phyloP scores from a whole-genome alignment of 2,329 filamentous ascomycete genomes.

The Lachnellula willkommii region DNA sequence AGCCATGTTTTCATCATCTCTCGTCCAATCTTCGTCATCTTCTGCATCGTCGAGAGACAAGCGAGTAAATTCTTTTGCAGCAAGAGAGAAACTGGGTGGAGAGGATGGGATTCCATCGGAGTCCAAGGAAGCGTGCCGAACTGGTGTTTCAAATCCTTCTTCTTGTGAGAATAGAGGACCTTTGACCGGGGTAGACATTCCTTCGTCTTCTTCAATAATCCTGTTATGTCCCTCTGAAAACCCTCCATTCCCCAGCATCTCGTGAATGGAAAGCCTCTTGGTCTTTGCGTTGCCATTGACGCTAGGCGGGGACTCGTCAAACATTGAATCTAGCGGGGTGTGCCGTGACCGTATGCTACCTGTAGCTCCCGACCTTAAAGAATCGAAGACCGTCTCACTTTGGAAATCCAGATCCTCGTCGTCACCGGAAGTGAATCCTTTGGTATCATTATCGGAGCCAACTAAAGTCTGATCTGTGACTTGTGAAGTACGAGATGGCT shows the following conservation, averaged over 20 bases:
- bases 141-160: conserved; percentile 17
- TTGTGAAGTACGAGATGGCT: conserved; percentile 23
- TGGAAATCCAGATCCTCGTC: conserved; percentile 75
- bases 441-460: conserved; percentile 64
- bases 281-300: conserved; percentile 40
- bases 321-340: conserved; percentile 72
- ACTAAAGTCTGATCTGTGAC: conserved; percentile 48
- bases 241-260: conserved; percentile 35
- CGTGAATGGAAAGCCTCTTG: conserved; percentile 30
- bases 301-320: conserved; percentile 69
- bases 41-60: conserved; percentile 59
- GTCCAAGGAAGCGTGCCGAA: conserved; percentile 14
- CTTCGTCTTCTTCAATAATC: conserved; percentile 61
- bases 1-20: conserved; percentile 46
- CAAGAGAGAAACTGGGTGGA: conserved; percentile 29
- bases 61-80: conserved; percentile 40
- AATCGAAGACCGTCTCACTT: conserved; percentile 74
- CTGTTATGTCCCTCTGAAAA: conserved; percentile 50
- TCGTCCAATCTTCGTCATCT: conserved; percentile 59
- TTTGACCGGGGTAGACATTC: conserved; percentile 43
- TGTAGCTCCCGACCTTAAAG: conserved; percentile 65
- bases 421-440: conserved; percentile 61
- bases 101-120: conserved; percentile 24
- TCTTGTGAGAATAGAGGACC: conserved; percentile 15
- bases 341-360: conserved; percentile 61